A percentile compares a stretch with the other conserved stretches of the same genome.
phyloP scores from a whole-genome alignment of 306 rosid genomes.

The Sphenostylis stenocarpa region DNA sequence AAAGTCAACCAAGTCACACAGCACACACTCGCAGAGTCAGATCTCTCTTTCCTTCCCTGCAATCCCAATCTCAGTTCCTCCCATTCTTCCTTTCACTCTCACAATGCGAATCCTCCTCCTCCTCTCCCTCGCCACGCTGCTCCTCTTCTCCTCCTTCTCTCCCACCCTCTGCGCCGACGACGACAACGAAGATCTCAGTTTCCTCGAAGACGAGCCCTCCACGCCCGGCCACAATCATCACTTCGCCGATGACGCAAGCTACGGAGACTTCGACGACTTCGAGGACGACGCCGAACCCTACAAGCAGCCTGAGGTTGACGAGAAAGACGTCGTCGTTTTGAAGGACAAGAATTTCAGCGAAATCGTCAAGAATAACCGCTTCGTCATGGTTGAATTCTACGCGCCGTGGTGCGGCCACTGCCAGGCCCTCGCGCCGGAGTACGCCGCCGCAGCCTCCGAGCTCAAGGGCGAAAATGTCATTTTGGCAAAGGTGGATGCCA shows the following conservation, averaged over 20 bases:
- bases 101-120: conserved; percentile 61
- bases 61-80: not conserved
- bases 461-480: conserved; percentile 66
- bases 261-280: conserved; percentile 60
- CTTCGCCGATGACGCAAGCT: conserved; percentile 41
- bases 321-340: conserved; percentile 87
- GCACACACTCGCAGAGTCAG: not conserved
- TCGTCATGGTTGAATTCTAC: conserved; percentile 91
- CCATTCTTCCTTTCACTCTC: not conserved
- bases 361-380: conserved; percentile 55
- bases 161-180: conserved; percentile 40
- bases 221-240: conserved; percentile 13
- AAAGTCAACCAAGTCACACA: conserved; percentile 27
- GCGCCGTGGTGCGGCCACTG: conserved; percentile 99
- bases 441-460: conserved; percentile 88
- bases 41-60: not conserved
- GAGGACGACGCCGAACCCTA: conserved; percentile 52
- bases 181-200: conserved; percentile 87
- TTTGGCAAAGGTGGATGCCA: conserved; percentile 85
- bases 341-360: conserved; percentile 77
- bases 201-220: conserved; percentile 64
- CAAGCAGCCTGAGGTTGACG: conserved; percentile 70
- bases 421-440: conserved; percentile 92
- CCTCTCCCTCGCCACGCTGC: conserved; percentile 57
- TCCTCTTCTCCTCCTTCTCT: conserved; percentile 65